Evolutionary conservation across 1,139 yeast genomes (phyloP).

Genomic region (Scheffersomyces stambukii): DNA sequence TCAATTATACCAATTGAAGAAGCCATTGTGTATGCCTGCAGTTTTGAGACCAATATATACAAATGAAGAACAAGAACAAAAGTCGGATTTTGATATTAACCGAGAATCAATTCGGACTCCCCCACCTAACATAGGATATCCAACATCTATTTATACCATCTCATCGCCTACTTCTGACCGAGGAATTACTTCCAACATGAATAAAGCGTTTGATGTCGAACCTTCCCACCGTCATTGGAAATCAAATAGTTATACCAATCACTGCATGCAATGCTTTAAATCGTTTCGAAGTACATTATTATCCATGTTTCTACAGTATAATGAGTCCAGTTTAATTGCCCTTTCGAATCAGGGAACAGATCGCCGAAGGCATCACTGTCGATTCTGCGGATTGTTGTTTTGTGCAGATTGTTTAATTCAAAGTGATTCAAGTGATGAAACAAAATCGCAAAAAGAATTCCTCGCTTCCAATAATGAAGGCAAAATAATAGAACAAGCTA

Average conservation of each 20-base stretch:
- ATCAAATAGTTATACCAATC: conserved; percentile 31
- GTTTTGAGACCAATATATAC: conserved; percentile 30
- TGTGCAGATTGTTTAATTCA: conserved; percentile 34
- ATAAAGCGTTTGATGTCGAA: conserved; percentile 13
- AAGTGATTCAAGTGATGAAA: too few relatives aligned
- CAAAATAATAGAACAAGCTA: conserved; percentile 14
- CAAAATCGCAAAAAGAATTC: too few relatives aligned
- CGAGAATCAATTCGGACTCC: too few relatives aligned
- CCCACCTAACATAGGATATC: conserved; percentile 1
- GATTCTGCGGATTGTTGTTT: conserved; percentile 40
- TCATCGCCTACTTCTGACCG: conserved; percentile 2
- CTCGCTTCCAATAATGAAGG: too few relatives aligned
- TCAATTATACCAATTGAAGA: conserved; percentile 34
- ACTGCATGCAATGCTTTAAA: conserved; percentile 41
- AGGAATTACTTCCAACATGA: not conserved
- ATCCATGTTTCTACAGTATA: conserved; percentile 8
- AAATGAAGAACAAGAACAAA: conserved; percentile 4
- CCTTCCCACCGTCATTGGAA: conserved; percentile 45
- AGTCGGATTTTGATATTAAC: not conserved
- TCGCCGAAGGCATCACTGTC: conserved; percentile 43
- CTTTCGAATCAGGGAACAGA: too few relatives aligned
- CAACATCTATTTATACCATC: conserved; percentile 4
- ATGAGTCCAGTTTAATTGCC: conserved; percentile 7
- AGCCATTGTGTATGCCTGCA: conserved; percentile 41
- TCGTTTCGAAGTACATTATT: conserved; percentile 27